These are phyloP conservation scores for Penicillium mononematosum DNA, from an alignment of 495 filamentous ascomycete species.

Conservation along the genomic window DNA sequence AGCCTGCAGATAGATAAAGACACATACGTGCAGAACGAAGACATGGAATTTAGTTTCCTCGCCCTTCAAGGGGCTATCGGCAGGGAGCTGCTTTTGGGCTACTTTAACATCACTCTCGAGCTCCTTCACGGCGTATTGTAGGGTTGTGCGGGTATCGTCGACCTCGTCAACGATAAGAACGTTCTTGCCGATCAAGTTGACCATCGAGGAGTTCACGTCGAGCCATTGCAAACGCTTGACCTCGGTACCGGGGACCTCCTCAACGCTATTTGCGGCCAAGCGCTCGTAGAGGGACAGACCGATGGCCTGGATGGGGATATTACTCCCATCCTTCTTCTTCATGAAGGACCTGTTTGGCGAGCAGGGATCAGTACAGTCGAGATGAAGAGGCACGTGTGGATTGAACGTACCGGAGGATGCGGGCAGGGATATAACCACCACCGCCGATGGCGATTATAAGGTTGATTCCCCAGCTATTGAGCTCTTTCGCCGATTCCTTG, in stretches of 20 bases:
- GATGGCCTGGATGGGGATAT: slow-evolving; percentile 99
- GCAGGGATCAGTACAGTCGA: neutral
- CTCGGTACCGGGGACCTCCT: slow-evolving; percentile 82
- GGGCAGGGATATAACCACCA: slow-evolving; percentile 94
- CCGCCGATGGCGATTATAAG: slow-evolving; percentile 99
- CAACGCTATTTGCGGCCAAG: slow-evolving; percentile 47
- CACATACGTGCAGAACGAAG: slow-evolving; percentile 88
- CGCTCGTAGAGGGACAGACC: slow-evolving; percentile 95
- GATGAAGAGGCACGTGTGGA: neutral
- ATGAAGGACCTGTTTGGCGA: slow-evolving; percentile 71
- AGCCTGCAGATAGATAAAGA: neutral
- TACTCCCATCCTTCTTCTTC: slow-evolving; percentile 79
- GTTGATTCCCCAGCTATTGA: slow-evolving; percentile 81
- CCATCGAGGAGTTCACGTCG: slow-evolving; percentile 85
- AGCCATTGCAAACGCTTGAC: slow-evolving; percentile 99
- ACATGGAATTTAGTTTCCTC: slow-evolving; percentile 80
- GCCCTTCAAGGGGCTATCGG: slow-evolving; percentile 64
- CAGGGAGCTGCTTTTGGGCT: slow-evolving; percentile 69
- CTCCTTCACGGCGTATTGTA: slow-evolving; percentile 95
- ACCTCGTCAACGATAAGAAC: slow-evolving; percentile 99
- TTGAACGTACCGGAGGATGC: slow-evolving; percentile 73
- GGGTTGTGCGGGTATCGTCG: slow-evolving; percentile 93
- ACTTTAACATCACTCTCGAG: slow-evolving; percentile 93
- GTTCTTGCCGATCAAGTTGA: slow-evolving; percentile 92
- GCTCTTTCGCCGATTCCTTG: slow-evolving; percentile 71